phyloP scores from a whole-genome alignment of 106 monocot species.

The Platanthera zijinensis region DNA sequence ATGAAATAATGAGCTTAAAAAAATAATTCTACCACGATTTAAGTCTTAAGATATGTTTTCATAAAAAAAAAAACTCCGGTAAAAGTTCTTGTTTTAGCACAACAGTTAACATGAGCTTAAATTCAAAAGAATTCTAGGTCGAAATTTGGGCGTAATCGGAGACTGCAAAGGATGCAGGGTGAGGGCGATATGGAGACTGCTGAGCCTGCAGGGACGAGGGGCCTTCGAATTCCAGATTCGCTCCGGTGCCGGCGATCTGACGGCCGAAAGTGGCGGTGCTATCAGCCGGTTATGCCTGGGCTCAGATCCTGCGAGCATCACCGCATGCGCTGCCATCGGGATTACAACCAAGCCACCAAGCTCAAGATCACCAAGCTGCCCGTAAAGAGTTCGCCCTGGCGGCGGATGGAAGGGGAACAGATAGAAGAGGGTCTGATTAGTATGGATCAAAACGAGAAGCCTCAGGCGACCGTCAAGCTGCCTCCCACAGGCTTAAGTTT shows the following conservation, averaged over 20 bases:
- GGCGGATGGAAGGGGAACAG: not conserved
- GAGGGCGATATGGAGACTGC: not conserved
- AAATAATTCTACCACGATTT: no score
- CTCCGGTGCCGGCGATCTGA: constrained; percentile 32
- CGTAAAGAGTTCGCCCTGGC: not conserved
- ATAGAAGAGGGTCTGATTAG: not conserved
- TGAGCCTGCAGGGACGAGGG: not conserved
- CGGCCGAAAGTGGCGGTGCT: constrained; percentile 44
- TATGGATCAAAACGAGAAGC: not conserved
- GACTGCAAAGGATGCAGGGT: no score
- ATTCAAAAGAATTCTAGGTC: no score
- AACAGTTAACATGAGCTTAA: no score
- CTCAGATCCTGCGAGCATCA: constrained; percentile 35
- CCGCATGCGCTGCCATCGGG: constrained; percentile 5
- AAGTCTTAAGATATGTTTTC: no score
- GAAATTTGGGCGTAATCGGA: no score
- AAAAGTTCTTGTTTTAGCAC: no score
- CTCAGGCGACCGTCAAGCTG: not conserved
- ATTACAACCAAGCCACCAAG: not conserved
- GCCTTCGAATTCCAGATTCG: constrained; percentile 3
- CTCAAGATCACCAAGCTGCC: not conserved
- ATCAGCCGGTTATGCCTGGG: constrained; percentile 11
- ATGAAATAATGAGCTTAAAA: no score
- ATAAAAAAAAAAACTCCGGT: no score
- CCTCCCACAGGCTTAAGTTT: not conserved